Conservation (phyloP, 225 moss, liverwort and hornwort genomes). For the Physcomitrellopsis africana region DNA sequence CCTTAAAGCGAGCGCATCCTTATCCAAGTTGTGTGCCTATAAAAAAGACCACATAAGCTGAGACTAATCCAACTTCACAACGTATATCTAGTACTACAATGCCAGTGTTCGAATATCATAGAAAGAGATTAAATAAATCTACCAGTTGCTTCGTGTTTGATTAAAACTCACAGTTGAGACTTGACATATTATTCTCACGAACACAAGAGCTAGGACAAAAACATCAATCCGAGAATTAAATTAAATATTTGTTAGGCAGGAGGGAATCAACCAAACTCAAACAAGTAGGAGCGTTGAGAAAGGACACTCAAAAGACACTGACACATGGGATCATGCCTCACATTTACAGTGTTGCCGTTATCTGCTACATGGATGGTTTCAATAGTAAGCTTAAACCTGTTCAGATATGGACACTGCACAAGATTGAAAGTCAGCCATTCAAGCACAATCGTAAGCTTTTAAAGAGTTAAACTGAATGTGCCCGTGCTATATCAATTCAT, state of each 20-base stretch:
- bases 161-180: background rate
- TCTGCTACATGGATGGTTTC: conserved; percentile 85
- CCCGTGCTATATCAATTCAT: background rate
- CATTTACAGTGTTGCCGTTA: conserved; percentile 74
- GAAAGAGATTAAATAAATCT: background rate
- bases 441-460: background rate
- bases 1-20: conserved; percentile 59
- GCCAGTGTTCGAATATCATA: background rate
- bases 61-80: conserved; percentile 12
- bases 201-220: background rate
- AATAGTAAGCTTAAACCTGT: conserved; percentile 84
- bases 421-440: conserved; percentile 34
- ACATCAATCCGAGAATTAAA: no score
- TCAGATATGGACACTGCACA: conserved; percentile 87
- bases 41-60: conserved; percentile 4
- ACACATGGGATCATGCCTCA: conserved; percentile 36
- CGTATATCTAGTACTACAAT: background rate
- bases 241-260: no score
- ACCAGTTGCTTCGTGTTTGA: background rate
- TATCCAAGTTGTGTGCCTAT: conserved; percentile 58
- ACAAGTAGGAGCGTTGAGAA: no score
- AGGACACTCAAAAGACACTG: no score
- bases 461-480: background rate
- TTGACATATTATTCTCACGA: conserved; percentile 11
- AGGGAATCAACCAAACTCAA: no score